A percentile compares a stretch with the other conserved stretches of the same genome.
Conservation (phyloP, 192 early-diverging fungal species). For the Coemansia sp. region DNA sequence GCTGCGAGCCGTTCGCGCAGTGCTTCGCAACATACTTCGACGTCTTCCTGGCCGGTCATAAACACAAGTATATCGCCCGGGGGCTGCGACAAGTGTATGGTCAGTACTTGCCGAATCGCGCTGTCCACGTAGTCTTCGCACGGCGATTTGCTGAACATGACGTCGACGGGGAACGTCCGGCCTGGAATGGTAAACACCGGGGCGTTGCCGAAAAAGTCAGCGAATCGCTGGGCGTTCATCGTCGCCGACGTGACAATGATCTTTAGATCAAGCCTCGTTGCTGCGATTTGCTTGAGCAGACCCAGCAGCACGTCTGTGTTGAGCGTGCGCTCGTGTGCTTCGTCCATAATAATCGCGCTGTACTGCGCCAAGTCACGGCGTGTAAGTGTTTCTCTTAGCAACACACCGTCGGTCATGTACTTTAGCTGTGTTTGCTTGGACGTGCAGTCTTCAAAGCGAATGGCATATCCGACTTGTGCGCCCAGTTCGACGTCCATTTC, state of each 20-base stretch:
- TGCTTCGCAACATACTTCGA: conserved; percentile 78
- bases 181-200: conserved; percentile 97
- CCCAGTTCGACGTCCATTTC: conserved; percentile 92
- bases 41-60: conserved; percentile 98
- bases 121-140: conserved; percentile 95
- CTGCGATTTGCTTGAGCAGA: conserved; percentile 78
- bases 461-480: conserved; percentile 95
- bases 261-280: conserved; percentile 82
- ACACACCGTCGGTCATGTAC: conserved; percentile 99
- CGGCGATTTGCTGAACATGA: conserved; percentile 90
- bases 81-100: conserved; percentile 92
- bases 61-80: conserved; percentile 93
- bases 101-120: conserved; percentile 89
- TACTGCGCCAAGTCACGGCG: conserved; percentile 81
- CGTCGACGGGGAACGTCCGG: conserved; percentile 91
- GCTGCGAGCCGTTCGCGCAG: conserved; percentile 69
- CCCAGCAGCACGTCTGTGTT: conserved; percentile 96
- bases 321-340: conserved; percentile 98
- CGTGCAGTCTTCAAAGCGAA: conserved; percentile 98
- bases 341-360: conserved; percentile 93
- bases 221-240: conserved; percentile 90
- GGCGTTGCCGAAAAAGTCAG: conserved; percentile 84
- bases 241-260: conserved; percentile 97
- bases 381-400: conserved; percentile 88
- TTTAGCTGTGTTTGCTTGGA: conserved; percentile 86